phyloP scores from a whole-genome alignment of 1,139 yeast genomes.

The Torulaspora globosa region DNA sequence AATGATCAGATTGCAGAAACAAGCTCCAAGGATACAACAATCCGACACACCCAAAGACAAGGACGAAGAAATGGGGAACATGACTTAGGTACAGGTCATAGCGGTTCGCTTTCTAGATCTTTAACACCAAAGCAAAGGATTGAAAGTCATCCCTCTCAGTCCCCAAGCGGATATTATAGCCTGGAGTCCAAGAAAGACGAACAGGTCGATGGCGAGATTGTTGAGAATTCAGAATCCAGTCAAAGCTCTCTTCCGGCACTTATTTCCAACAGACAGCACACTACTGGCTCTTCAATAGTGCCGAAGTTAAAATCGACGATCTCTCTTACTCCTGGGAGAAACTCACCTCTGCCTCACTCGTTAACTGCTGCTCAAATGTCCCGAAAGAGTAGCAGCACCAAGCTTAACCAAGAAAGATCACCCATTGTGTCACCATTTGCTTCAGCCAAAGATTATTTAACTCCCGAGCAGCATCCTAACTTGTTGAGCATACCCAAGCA shows the following conservation, averaged over 20 bases:
- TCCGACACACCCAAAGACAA: conserved; percentile 1
- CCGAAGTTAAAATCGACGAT: conserved; percentile 30
- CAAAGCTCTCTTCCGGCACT: conserved; percentile 10
- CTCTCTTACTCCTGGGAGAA: conserved; percentile 35
- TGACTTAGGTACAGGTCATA: conserved; percentile 6
- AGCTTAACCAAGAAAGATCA: conserved; percentile 26
- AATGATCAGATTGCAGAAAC: conserved; percentile 32
- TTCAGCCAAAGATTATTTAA: conserved; percentile 24
- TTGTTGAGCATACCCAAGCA: conserved; percentile 41
- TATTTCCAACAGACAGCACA: conserved; percentile 9
- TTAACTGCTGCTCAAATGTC: conserved; percentile 23
- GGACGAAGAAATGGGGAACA: conserved; percentile 1
- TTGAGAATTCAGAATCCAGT: conserved; percentile 8
- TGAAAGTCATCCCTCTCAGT: conserved; percentile 7
- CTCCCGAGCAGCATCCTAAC: conserved; percentile 30
- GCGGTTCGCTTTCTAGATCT: conserved; percentile 35
- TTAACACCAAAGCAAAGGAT: conserved; percentile 40
- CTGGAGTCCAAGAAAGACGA: conserved; percentile 1
- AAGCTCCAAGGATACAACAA: conserved; percentile 3
- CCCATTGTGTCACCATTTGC: conserved; percentile 34
- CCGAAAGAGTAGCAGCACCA: conserved; percentile 38
- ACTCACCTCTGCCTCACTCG: conserved; percentile 29
- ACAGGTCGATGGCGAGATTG: neutral
- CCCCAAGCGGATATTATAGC: conserved; percentile 2
- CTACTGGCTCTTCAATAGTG: conserved; percentile 10